These are phyloP conservation scores for Penicillium antarcticum DNA, from an alignment of 495 filamentous ascomycete genomes.

Conservation along the genomic window DNA sequence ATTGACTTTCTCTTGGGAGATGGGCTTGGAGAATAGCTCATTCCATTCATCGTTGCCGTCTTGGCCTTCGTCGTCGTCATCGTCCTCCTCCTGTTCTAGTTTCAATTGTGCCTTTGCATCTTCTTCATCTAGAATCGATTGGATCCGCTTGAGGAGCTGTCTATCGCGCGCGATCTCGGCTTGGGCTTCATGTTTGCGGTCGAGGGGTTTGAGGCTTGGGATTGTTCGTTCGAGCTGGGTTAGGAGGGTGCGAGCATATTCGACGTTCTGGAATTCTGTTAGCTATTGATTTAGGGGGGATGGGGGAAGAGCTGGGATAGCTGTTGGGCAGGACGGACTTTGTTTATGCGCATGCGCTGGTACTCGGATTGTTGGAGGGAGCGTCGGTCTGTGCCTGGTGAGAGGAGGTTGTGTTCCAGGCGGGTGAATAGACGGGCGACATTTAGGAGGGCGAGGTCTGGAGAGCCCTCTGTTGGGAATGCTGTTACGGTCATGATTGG, in stretches of 20 bases:
- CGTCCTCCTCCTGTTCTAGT: conserved; percentile 12
- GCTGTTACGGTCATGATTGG: conserved; percentile 31
- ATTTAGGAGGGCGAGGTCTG: conserved; percentile 51
- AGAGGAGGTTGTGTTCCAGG: conserved; percentile 69
- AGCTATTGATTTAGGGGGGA: background rate
- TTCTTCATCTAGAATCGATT: conserved; percentile 55
- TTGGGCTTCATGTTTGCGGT: conserved; percentile 64
- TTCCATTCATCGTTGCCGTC: conserved; percentile 36
- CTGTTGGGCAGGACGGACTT: conserved; percentile 8
- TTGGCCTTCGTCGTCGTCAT: conserved; percentile 29
- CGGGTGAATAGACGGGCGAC: conserved; percentile 71
- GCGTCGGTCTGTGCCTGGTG: conserved; percentile 58
- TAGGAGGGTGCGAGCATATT: conserved; percentile 74
- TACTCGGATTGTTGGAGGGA: conserved; percentile 60
- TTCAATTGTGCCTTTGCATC: conserved; percentile 19
- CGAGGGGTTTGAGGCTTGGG: conserved; percentile 57
- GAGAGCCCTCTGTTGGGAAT: conserved; percentile 25
- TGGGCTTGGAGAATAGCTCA: conserved; percentile 30
- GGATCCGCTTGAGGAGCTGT: conserved; percentile 59
- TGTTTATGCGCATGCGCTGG: conserved; percentile 62
- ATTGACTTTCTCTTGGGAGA: background rate
- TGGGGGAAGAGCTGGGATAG: background rate
- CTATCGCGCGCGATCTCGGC: conserved; percentile 62
- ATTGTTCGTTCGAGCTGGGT: conserved; percentile 73
- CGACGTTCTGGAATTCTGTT: conserved; percentile 60